Evolutionary conservation across 495 filamentous ascomycete species (phyloP), one percentile per base, ranked within the genome.

Genomic region (Aspergillus mulundensis): DNA sequence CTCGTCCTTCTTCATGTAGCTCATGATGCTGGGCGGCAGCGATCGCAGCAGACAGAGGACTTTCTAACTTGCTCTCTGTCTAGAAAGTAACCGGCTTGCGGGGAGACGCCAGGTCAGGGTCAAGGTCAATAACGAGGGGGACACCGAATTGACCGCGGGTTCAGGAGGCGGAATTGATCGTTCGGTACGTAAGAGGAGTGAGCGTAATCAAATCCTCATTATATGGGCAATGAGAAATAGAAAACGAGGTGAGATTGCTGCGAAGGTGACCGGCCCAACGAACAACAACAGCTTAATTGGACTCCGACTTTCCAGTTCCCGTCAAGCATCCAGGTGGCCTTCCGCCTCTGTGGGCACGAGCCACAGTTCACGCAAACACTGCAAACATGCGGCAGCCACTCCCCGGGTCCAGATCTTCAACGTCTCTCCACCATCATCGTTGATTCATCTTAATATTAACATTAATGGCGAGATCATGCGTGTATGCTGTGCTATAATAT

Each of bases 1-100:
- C 80, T 97, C 93, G 72, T 97, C 92, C 80, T 95, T 97, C 81
- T 96, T 97, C 74, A 89, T 86, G 83, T 95, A 95, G 73, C 85
- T 94, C 92, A 97, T 97, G 24, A 50, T 78, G 76, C 59, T 66
- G 62, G 61, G 67, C 65, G 67, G 68, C 70, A 65, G 65, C 57
- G 56, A 68, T 66, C 62, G 62, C 65, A 68, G 69, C 71, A 72
- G 67, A 61, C 58, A 59, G 57, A 53, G 57, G 45, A 66, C 56
- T 58, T 47, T 58, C 47, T 54, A 48, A 21, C 39, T 50, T 48
- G 49, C 16, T 54, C 38, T 58, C 20, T 11, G 40, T 30, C 23
- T 6, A 12, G 20, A 42, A 44, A 61, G 53, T 28, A n/a, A 32
- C 36, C 47, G n/a, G 50, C 45, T 41, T 58, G 39, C 38, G 10